Percentiles rank a stretch among this genome's conserved stretches.
Evolutionary conservation across 2,329 filamentous ascomycete species (phyloP).

Genomic region (Plenodomus lindquistii): DNA sequence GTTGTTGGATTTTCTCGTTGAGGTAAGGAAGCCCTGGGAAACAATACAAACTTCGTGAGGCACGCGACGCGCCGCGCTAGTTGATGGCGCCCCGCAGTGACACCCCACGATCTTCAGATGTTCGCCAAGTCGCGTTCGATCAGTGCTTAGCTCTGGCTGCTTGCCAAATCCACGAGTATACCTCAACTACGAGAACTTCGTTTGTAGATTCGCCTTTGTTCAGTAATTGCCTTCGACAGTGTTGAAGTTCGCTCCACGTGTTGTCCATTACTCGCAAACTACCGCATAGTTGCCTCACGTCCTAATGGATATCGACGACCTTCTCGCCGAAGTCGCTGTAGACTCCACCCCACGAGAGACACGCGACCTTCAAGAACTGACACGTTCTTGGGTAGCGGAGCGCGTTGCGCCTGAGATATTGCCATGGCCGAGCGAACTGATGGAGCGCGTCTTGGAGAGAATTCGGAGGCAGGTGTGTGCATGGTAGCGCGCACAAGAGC

Average conservation of each 20-base stretch:
- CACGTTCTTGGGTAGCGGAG: constrained; percentile 91
- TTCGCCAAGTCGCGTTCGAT: background rate
- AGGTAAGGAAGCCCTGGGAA: too few species aligned
- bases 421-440: constrained; percentile 73
- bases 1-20: too few species aligned
- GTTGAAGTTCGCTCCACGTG: background rate
- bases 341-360: constrained; percentile 59
- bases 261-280: background rate
- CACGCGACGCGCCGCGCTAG: constrained; percentile 2
- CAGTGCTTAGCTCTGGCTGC: too few species aligned
- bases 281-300: background rate
- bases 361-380: constrained; percentile 83
- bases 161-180: background rate
- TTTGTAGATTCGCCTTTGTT: background rate
- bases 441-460: constrained; percentile 77
- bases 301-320: constrained; percentile 55
- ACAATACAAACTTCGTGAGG: background rate
- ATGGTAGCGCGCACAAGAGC: background rate
- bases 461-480: constrained; percentile 43
- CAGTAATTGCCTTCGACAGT: background rate
- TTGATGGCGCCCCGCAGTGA: background rate
- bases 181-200: background rate
- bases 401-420: constrained; percentile 88
- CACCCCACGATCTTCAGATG: background rate
- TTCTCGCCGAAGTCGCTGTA: constrained; percentile 55